Conservation (phyloP, 78 protist species). For the Dictyostelium citrinum region DNA sequence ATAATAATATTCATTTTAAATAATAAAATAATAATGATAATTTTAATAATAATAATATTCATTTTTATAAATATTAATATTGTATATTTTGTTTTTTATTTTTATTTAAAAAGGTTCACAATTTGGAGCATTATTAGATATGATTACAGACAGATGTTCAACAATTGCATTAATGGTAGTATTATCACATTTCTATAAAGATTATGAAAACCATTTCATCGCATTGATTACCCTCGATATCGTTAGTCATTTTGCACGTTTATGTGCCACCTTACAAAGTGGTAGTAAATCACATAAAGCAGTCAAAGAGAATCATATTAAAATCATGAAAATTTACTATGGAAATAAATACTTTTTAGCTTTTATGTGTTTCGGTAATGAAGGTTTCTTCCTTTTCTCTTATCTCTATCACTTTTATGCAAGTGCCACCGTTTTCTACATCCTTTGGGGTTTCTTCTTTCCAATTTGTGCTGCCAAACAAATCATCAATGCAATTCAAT, state of each 20-base stretch:
- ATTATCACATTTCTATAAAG: slow-evolving; percentile 70
- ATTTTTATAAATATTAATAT: neutral
- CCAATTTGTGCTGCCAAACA: slow-evolving; percentile 57
- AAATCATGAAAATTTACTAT: slow-evolving; percentile 44
- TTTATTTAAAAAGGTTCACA: slow-evolving; percentile 50
- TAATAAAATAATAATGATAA: neutral
- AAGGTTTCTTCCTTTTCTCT: slow-evolving; percentile 69
- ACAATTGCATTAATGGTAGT: slow-evolving; percentile 83
- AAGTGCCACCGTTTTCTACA: neutral
- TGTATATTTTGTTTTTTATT: neutral
- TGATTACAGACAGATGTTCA: slow-evolving; percentile 90
- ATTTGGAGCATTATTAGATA: slow-evolving; percentile 92
- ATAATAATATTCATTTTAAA: too few relatives aligned
- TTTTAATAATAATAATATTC: neutral
- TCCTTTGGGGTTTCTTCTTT: slow-evolving; percentile 50
- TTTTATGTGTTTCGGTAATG: slow-evolving; percentile 79
- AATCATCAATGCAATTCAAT: slow-evolving; percentile 48
- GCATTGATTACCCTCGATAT: slow-evolving; percentile 83
- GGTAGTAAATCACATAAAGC: slow-evolving; percentile 75
- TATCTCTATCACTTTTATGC: slow-evolving; percentile 59
- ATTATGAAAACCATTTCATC: slow-evolving; percentile 6
- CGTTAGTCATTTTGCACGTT: slow-evolving; percentile 80
- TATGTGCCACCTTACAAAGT: slow-evolving; percentile 55
- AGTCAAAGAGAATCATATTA: slow-evolving; percentile 31
- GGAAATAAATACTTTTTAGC: slow-evolving; percentile 75